Conservation (phyloP, 345 rosid genomes). For the Linum trigynum region DNA sequence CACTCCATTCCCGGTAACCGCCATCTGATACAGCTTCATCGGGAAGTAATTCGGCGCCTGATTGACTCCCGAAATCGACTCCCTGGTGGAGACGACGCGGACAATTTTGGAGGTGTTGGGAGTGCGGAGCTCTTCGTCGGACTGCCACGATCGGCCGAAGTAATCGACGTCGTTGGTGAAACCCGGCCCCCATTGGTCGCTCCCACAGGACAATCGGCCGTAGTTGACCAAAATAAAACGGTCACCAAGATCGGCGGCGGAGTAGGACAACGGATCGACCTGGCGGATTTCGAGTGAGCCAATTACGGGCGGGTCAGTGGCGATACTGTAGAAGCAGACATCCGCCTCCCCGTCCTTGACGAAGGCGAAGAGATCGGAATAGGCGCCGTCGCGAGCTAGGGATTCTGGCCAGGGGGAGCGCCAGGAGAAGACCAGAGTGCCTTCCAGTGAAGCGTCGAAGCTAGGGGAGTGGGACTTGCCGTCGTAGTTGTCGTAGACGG, state of each 20-base stretch:
- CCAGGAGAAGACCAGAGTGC: slow-evolving; percentile 86
- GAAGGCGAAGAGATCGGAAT: slow-evolving; percentile 81
- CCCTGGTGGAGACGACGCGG: slow-evolving; percentile 33
- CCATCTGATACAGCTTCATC: slow-evolving; percentile 81
- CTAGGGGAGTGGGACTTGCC: slow-evolving; percentile 79
- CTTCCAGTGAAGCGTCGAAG: slow-evolving; percentile 87
- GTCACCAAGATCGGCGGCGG: slow-evolving; percentile 37
- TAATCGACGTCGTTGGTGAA: slow-evolving; percentile 67
- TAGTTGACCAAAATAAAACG: slow-evolving; percentile 60
- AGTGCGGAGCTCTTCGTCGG: slow-evolving; percentile 40
- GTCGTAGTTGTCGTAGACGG: slow-evolving; percentile 93
- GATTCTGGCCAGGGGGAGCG: slow-evolving; percentile 69
- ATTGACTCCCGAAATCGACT: slow-evolving; percentile 36
- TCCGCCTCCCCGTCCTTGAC: slow-evolving; percentile 74
- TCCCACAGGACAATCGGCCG: slow-evolving; percentile 71
- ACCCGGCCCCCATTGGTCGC: slow-evolving; percentile 85
- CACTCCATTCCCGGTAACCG: slow-evolving; percentile 40
- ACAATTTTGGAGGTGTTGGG: slow-evolving; percentile 17
- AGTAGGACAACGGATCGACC: slow-evolving; percentile 64
- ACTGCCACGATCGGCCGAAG: slow-evolving; percentile 90
- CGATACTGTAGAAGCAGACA: slow-evolving; percentile 84
- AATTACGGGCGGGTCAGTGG: slow-evolving; percentile 88
- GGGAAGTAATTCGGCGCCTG: slow-evolving; percentile 84
- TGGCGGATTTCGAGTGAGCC: slow-evolving; percentile 69
- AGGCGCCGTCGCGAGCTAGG: slow-evolving; percentile 70